A percentile compares a stretch with the other conserved stretches of the same genome.
phyloP scores from a whole-genome alignment of 148 eudicot species.

The Chenopodium album region DNA sequence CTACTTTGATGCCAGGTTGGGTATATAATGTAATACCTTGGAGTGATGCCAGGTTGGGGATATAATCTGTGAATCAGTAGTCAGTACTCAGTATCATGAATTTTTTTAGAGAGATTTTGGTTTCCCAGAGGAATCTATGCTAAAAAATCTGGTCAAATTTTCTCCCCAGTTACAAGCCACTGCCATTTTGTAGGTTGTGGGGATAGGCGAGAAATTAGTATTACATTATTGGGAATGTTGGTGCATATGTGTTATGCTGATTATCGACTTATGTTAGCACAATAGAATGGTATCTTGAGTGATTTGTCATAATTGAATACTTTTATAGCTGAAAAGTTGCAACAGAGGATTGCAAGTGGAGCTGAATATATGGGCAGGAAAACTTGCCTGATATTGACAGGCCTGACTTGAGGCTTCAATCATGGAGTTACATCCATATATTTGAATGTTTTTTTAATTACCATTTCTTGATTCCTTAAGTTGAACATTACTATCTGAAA shows the following conservation, averaged over 20 bases:
- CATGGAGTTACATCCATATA: too few relatives aligned
- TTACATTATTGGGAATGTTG: neutral
- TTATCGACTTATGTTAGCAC: neutral
- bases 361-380: too few relatives aligned
- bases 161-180: too few relatives aligned
- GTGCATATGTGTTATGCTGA: neutral
- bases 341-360: too few relatives aligned
- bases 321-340: too few relatives aligned
- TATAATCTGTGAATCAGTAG: too few relatives aligned
- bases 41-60: neutral
- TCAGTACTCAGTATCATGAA: neutral
- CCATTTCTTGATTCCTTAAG: too few relatives aligned
- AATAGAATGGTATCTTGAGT: neutral
- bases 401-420: neutral
- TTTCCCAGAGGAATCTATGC: neutral
- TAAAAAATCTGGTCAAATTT: neutral
- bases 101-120: neutral
- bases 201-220: neutral
- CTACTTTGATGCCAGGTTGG: neutral
- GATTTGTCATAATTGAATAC: neutral
- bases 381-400: neutral
- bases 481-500: neutral
- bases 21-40: neutral
- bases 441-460: too few relatives aligned
- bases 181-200: neutral